Conservation (phyloP, 495 filamentous ascomycete genomes). For the Penicillium ochrochloron region DNA sequence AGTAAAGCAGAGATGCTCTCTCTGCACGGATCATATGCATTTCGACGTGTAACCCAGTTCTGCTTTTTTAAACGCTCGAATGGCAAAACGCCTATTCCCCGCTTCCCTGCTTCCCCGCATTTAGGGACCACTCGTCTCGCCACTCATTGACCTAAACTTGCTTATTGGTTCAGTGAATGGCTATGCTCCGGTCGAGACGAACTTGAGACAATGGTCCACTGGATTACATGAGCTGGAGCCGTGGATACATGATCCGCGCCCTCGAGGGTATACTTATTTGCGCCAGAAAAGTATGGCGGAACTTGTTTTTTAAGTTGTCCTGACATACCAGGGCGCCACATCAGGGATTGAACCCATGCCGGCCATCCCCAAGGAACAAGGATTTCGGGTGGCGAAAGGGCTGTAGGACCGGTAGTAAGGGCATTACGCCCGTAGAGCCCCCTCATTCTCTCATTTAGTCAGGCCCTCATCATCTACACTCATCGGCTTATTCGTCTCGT, state of each 20-base stretch:
- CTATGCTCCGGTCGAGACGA: neutral
- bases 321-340: neutral
- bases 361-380: neutral
- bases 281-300: neutral
- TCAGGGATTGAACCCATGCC: neutral
- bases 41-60: neutral
- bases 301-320: neutral
- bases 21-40: neutral
- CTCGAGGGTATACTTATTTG: neutral
- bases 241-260: neutral
- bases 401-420: neutral
- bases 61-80: neutral
- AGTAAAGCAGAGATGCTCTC: neutral
- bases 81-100: neutral
- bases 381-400: neutral
- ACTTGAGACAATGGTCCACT: neutral
- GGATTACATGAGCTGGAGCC: neutral
- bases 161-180: neutral
- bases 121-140: neutral
- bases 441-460: neutral
- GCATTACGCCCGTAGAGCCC: neutral
- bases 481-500: neutral
- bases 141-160: neutral
- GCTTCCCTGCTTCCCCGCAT: neutral
- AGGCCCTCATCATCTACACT: neutral